A percentile compares a stretch with the other conserved stretches of the same genome.
Conservation (phyloP, 768 basidiomycete species). For the Hirschioporus abietinus region DNA sequence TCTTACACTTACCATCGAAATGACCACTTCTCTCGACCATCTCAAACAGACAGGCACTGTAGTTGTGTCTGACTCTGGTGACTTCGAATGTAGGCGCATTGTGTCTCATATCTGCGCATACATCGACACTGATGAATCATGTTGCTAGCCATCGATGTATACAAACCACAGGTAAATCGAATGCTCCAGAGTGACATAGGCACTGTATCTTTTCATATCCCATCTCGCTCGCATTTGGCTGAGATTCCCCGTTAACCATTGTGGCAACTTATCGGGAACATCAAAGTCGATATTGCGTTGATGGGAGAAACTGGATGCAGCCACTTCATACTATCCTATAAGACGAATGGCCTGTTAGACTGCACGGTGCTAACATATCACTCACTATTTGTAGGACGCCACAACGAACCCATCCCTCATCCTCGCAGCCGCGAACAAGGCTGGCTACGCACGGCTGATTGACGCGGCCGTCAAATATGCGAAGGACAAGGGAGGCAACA, state of each 20-base stretch:
- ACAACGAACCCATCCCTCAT: constrained; percentile 98
- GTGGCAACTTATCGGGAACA: too few relatives aligned
- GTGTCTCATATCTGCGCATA: constrained; percentile 8
- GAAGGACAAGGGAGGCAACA: constrained; percentile 74
- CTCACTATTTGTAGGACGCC: constrained; percentile 59
- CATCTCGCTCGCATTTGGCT: too few relatives aligned
- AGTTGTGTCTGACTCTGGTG: constrained; percentile 97
- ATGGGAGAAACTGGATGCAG: too few relatives aligned
- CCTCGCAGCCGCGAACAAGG: constrained; percentile 87
- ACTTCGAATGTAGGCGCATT: constrained; percentile 67
- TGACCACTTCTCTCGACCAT: constrained; percentile 75
- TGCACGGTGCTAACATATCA: not conserved
- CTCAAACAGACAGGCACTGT: constrained; percentile 92
- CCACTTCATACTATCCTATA: too few relatives aligned
- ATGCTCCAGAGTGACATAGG: not conserved
- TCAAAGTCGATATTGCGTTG: too few relatives aligned
- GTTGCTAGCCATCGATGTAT: constrained; percentile 78
- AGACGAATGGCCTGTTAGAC: not conserved
- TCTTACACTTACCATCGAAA: constrained; percentile 33
- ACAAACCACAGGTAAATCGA: constrained; percentile 82
- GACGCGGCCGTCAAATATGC: constrained; percentile 67
- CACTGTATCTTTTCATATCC: too few relatives aligned
- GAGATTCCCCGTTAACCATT: too few relatives aligned
- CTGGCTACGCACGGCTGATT: constrained; percentile 78
- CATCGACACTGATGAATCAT: constrained; percentile 9